phyloP scores from a whole-genome alignment of 164 flowering plant species.

The Aristolochia contorta region DNA sequence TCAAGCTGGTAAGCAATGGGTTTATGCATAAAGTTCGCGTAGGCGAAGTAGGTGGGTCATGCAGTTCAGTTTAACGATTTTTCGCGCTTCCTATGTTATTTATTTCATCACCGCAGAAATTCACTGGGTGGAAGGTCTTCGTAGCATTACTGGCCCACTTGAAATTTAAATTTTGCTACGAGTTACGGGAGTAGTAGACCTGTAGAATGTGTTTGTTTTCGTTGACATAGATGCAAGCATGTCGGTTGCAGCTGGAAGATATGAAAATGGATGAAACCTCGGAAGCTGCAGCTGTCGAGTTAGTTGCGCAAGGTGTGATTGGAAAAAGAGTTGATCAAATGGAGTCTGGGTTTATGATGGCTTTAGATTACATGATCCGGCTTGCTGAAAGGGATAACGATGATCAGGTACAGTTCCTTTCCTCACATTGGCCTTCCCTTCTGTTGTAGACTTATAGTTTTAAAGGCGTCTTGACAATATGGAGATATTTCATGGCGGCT shows the following conservation, averaged over 20 bases:
- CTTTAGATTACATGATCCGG: conserved; percentile 94
- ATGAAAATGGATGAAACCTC: conserved; percentile 85
- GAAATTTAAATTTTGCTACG: no score
- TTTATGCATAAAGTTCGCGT: no score
- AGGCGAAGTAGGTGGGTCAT: no score
- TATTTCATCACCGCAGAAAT: no score
- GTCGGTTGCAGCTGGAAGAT: conserved; percentile 58
- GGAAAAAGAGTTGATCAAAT: conserved; percentile 97
- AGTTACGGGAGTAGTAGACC: no score
- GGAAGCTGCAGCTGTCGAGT: conserved; percentile 69
- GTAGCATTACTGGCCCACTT: no score
- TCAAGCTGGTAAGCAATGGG: conserved; percentile 43
- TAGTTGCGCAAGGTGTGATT: conserved; percentile 94
- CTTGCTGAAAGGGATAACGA: conserved; percentile 74
- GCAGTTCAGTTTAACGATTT: no score
- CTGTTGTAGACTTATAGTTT: not conserved
- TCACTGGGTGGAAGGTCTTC: no score
- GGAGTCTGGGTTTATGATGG: conserved; percentile 95
- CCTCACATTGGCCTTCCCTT: not conserved
- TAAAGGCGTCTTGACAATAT: no score
- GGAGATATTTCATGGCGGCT: no score
- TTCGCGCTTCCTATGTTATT: no score
- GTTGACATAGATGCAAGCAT: not conserved
- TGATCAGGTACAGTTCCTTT: conserved; percentile 44
- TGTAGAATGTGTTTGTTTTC: not conserved